Percentiles rank a stretch among this genome's conserved stretches.
Conservation (phyloP, 176 grass and related monocot genomes). For the Saccharum officinarum region DNA sequence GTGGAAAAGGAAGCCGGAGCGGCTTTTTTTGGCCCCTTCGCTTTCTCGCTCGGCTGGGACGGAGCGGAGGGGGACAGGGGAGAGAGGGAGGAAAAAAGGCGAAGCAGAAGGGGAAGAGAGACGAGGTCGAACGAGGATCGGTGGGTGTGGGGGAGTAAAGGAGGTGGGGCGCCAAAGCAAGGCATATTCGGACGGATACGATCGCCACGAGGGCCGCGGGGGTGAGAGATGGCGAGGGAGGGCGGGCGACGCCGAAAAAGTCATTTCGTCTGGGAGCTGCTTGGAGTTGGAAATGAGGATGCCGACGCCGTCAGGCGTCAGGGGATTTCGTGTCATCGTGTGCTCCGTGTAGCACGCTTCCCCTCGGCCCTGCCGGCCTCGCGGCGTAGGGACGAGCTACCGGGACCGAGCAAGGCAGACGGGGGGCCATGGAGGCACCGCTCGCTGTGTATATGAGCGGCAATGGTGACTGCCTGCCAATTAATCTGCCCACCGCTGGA, state of each 20-base stretch:
- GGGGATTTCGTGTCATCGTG: conserved; percentile 8
- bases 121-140: not conserved
- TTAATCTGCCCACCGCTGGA: not conserved
- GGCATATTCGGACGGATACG: conserved; percentile 79
- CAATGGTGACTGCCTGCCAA: not conserved
- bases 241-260: conserved; percentile 14
- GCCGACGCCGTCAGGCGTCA: conserved; percentile 13
- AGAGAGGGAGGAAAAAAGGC: conserved; percentile 8
- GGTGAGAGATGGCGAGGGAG: too few relatives aligned
- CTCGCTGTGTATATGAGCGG: not conserved
- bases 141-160: conserved; percentile 29
- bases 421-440: not conserved
- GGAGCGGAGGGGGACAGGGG: conserved; percentile 27
- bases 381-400: not conserved
- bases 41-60: conserved; percentile 40
- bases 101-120: not conserved
- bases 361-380: not conserved
- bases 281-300: not conserved
- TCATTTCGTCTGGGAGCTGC: conserved; percentile 34
- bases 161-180: conserved; percentile 55
- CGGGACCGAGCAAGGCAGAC: not conserved
- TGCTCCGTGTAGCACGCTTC: not conserved
- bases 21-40: not conserved
- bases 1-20: not conserved
- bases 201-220: conserved; percentile 31